Conservation (phyloP, 2,329 filamentous ascomycete genomes). For the Fusarium dlaminii region DNA sequence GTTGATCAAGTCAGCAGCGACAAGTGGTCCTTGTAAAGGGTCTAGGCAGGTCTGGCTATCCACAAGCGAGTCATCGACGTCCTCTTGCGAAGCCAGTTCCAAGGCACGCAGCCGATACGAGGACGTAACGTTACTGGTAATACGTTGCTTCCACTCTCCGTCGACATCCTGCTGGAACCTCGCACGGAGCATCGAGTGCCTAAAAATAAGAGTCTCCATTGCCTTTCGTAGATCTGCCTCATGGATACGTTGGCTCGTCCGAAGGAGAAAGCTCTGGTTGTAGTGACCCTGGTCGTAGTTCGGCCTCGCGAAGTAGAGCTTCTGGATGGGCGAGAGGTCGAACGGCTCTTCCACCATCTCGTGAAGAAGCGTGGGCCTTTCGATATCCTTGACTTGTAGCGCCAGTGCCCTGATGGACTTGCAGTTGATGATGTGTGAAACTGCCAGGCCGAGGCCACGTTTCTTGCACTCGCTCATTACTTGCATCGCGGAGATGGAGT, state of each 20-base stretch:
- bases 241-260: background rate
- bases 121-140: background rate
- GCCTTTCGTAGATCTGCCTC: conserved; percentile 9
- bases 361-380: background rate
- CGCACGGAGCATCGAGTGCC: conserved; percentile 35
- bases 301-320: conserved; percentile 29
- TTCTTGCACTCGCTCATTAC: conserved; percentile 49
- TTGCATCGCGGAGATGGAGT: conserved; percentile 55
- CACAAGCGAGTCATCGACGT: background rate
- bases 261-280: conserved; percentile 36
- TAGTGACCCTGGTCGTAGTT: conserved; percentile 27
- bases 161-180: background rate
- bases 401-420: conserved; percentile 37
- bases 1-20: conserved; percentile 25
- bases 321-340: conserved; percentile 31
- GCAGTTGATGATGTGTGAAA: conserved; percentile 43
- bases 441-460: conserved; percentile 39
- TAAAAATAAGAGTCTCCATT: conserved; percentile 4
- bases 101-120: conserved; percentile 23
- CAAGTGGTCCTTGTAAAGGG: background rate
- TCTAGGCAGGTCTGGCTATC: conserved; percentile 30
- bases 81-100: background rate
- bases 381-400: conserved; percentile 14
- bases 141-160: conserved; percentile 21
- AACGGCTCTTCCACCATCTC: conserved; percentile 10